These are phyloP conservation scores for Paecilomyces niveus DNA, from an alignment of 2,329 filamentous ascomycete species.

Conservation along the genomic window DNA sequence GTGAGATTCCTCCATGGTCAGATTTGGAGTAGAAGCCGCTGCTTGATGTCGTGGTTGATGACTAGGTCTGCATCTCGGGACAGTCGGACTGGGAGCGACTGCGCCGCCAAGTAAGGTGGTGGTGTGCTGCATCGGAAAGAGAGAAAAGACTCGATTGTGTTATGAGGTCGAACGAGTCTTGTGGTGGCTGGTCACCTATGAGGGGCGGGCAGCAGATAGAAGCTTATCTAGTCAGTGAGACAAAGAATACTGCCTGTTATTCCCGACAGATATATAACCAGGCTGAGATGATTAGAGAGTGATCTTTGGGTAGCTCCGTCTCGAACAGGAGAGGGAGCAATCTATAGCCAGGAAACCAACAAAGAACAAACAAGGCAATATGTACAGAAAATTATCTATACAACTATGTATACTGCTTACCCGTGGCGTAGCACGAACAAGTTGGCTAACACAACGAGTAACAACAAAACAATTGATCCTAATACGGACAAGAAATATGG, in stretches of 20 bases:
- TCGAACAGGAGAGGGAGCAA: background rate
- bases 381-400: background rate
- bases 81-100: slow-evolving; percentile 26
- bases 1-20: background rate
- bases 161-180: background rate
- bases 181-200: background rate
- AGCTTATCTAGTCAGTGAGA: background rate
- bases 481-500: background rate
- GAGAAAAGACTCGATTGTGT: background rate
- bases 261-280: background rate
- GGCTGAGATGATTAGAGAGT: background rate
- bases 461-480: background rate
- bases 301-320: background rate
- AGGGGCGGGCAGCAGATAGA: background rate
- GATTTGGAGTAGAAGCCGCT: background rate
- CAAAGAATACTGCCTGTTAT: background rate
- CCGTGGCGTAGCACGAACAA: background rate
- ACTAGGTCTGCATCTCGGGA: slow-evolving; percentile 25
- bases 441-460: background rate
- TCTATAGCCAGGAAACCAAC: background rate
- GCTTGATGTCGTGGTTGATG: background rate
- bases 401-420: background rate
- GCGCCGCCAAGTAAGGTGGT: slow-evolving; percentile 17
- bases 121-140: background rate
- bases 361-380: background rate